Evolutionary conservation across 345 rosid genomes (phyloP), one percentile per base, ranked within the genome.

Genomic region (Aegle marmelos): DNA sequence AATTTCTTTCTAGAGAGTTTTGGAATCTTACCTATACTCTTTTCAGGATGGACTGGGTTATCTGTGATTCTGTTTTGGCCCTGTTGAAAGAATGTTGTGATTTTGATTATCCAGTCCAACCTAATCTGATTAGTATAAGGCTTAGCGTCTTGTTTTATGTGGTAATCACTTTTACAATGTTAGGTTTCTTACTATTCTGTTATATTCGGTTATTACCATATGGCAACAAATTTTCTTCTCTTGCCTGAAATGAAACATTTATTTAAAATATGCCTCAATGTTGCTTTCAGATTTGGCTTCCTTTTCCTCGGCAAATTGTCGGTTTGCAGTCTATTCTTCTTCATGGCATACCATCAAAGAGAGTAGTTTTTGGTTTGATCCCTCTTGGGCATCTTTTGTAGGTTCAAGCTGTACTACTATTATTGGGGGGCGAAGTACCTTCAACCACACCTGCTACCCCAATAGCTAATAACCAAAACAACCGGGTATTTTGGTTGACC

Each of bases 321-420:
- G 5, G n/a, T 37, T 59, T 70, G 24, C 41, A 33, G 63, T 13
- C n/a, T 33, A 7, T 59, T 31, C 36, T 58, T 64, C 72, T 65
- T 57, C 48, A 28, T 75, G 57, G 59, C 45, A 68, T 34, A 30
- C 57, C 48, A 50, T 74, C 7, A 27, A 25, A 28, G 22, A 16
- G 2, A 70, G 21, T 68, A 37, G 57, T 28, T 56, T 21, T 67
- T 34, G 54, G 19, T 72, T 27, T 75, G 31, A 65, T 65, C 45
- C 17, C 45, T 74, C 8, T 5, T 45, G 28, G 25, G 33, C 5
- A 53, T 31, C 24, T 74, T 76, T 28, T 72, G 74, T 81, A 90
- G 93, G 91, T 90, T 80, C 93, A 88, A 84, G 93, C 93, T 66
- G 91, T 88, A 70, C 91, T 90, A 74, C 70, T 86, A 14, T 84